Conservation (phyloP, 192 early-diverging fungal genomes). For the Funneliformis geosporum region DNA sequence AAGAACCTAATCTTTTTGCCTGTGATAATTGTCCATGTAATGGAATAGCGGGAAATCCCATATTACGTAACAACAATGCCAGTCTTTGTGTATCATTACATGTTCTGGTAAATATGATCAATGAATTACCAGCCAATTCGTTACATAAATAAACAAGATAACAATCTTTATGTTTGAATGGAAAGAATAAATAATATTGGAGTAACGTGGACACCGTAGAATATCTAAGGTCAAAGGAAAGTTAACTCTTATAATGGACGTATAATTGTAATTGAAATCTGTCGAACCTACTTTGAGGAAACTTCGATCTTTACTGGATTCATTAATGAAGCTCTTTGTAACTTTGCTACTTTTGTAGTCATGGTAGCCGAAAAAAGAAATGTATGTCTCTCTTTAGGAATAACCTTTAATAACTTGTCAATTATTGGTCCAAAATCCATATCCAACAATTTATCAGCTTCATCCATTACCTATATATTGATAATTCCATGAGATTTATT, state of each 20-base stretch:
- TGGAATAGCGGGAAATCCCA: slow-evolving; percentile 93
- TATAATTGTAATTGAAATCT: not conserved
- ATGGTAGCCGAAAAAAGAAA: slow-evolving; percentile 97
- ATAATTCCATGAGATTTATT: not conserved
- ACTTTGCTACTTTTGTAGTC: slow-evolving; percentile 97
- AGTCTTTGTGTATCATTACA: slow-evolving; percentile 85
- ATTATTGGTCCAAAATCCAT: slow-evolving; percentile 98
- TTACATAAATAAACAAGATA: slow-evolving; percentile 93
- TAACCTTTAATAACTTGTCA: slow-evolving; percentile 89
- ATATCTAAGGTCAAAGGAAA: slow-evolving; percentile 56
- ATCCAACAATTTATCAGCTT: slow-evolving; percentile 90
- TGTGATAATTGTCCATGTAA: slow-evolving; percentile 93
- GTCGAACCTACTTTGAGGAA: slow-evolving; percentile 70
- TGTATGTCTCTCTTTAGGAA: slow-evolving; percentile 89
- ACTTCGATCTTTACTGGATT: slow-evolving; percentile 96
- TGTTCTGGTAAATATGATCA: slow-evolving; percentile 93
- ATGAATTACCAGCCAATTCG: slow-evolving; percentile 87
- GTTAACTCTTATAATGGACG: not conserved
- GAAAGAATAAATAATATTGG: slow-evolving; percentile 97
- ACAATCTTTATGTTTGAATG: slow-evolving; percentile 92
- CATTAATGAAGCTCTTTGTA: slow-evolving; percentile 85
- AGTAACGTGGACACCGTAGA: slow-evolving; percentile 90
- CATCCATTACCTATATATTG: slow-evolving; percentile 72
- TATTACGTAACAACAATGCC: slow-evolving; percentile 82
- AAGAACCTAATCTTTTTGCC: slow-evolving; percentile 87